Evolutionary conservation across 2,329 filamentous ascomycete species (phyloP).

Genomic region (Ampelomyces quisqualis): DNA sequence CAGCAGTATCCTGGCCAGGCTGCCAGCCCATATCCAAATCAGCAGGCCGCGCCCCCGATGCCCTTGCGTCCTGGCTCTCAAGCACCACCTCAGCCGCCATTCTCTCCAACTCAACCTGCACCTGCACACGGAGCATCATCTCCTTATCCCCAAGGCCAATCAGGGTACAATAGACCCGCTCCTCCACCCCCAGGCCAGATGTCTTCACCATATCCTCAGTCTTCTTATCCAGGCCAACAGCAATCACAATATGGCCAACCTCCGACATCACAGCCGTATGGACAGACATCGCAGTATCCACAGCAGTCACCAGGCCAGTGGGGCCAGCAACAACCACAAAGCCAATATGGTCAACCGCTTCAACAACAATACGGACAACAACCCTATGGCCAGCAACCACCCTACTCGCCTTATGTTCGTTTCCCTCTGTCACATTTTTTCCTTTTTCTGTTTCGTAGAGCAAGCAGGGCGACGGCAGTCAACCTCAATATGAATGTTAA

Average conservation of each 20-base stretch:
- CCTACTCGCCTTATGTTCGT: conserved; percentile 25
- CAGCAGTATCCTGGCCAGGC: conserved; percentile 30
- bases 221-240: conserved; percentile 22
- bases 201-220: conserved; percentile 27
- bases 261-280: conserved; percentile 37
- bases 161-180: conserved; percentile 38
- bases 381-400: conserved; percentile 35
- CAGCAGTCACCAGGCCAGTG: conserved; percentile 23
- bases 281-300: conserved; percentile 29
- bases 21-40: conserved; percentile 30
- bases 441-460: conserved; percentile 20
- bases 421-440: background rate
- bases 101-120: conserved; percentile 42
- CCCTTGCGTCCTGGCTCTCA: conserved; percentile 40
- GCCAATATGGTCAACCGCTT: conserved; percentile 16
- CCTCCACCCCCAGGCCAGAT: conserved; percentile 35
- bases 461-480: conserved; percentile 3
- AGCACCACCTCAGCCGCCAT: conserved; percentile 46
- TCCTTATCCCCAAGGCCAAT: conserved; percentile 41
- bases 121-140: conserved; percentile 40
- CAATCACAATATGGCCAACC: conserved; percentile 24
- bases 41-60: conserved; percentile 28
- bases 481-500: background rate
- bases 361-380: conserved; percentile 35
- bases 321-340: conserved; percentile 12